A percentile compares a stretch with the other conserved stretches of the same genome.
Evolutionary conservation across 768 basidiomycete genomes (phyloP).

Genomic region (Tubosaeta sp.): DNA sequence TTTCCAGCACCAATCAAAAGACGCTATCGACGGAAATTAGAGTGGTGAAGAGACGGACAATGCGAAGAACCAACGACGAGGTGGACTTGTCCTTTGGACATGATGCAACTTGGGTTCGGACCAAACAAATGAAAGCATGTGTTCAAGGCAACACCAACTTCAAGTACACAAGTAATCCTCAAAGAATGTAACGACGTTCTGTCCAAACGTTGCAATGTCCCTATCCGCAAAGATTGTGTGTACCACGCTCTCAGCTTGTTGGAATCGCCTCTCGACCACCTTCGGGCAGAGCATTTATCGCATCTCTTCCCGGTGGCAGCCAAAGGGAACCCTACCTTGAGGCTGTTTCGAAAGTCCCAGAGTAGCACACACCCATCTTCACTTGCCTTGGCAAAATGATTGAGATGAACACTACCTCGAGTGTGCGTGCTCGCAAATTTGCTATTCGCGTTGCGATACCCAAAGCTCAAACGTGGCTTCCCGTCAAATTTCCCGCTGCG

Average conservation of each 20-base stretch:
- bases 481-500: conserved; percentile 37
- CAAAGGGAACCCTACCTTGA: conserved; percentile 33
- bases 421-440: conserved; percentile 26
- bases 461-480: conserved; percentile 42
- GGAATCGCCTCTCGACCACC: conserved; percentile 31
- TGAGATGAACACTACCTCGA: conserved; percentile 38
- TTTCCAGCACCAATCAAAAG: conserved; percentile 89
- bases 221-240: conserved; percentile 39
- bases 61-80: conserved; percentile 56
- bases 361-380: conserved; percentile 40
- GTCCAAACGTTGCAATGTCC: conserved; percentile 40
- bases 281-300: conserved; percentile 25
- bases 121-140: conserved; percentile 16
- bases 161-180: conserved; percentile 26
- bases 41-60: conserved; percentile 3
- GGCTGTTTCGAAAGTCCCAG: conserved; percentile 47
- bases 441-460: conserved; percentile 31
- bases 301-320: conserved; percentile 9
- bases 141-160: background rate
- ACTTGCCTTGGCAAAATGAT: conserved; percentile 44
- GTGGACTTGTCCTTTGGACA: conserved; percentile 74
- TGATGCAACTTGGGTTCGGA: conserved; percentile 22
- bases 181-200: conserved; percentile 37
- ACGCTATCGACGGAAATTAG: conserved; percentile 45
- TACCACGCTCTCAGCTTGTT: conserved; percentile 32